Evolutionary conservation across 352 stramenopile genomes (phyloP).

Genomic region (Phytophthora agathidicida): DNA sequence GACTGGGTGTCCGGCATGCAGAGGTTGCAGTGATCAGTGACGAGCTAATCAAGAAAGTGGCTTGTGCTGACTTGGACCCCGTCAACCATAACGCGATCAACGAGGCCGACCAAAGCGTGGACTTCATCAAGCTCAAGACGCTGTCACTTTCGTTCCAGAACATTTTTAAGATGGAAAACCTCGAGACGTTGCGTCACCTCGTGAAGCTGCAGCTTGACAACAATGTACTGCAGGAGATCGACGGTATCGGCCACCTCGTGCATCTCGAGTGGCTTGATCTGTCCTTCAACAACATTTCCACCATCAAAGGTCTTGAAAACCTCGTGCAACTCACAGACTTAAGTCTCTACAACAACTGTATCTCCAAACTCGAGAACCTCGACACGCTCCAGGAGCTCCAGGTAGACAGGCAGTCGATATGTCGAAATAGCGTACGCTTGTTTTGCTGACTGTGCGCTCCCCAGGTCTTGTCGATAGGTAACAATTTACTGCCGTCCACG

Average conservation of each 20-base stretch:
- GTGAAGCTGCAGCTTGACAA: conserved; percentile 95
- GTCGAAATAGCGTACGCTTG: no score
- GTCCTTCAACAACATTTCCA: conserved; percentile 95
- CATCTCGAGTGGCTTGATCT: conserved; percentile 94
- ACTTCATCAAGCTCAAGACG: conserved; percentile 77
- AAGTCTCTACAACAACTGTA: conserved; percentile 94
- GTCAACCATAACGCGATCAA: conserved; percentile 79
- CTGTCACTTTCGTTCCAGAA: conserved; percentile 93
- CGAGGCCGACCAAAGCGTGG: conserved; percentile 61
- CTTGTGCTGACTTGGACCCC: conserved; percentile 61
- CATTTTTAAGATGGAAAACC: conserved; percentile 94
- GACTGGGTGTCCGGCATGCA: conserved; percentile 70
- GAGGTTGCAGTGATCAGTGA: conserved; percentile 85
- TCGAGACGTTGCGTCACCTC: conserved; percentile 89
- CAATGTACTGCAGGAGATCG: conserved; percentile 94
- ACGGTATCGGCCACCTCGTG: conserved; percentile 84
- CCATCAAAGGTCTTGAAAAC: conserved; percentile 91
- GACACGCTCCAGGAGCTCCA: conserved; percentile 90
- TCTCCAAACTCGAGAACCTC: conserved; percentile 92
- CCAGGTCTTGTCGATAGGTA: conserved; percentile 92
- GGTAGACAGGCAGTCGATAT: conserved; percentile 35
- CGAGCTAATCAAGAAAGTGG: conserved; percentile 76
- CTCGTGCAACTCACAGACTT: conserved; percentile 92
- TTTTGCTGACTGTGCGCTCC: background rate
- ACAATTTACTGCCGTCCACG: conserved; percentile 87